Base-by-base conservation (phyloP, 2,329 filamentous ascomycete species). In the Botrytis galanthina region DNA sequence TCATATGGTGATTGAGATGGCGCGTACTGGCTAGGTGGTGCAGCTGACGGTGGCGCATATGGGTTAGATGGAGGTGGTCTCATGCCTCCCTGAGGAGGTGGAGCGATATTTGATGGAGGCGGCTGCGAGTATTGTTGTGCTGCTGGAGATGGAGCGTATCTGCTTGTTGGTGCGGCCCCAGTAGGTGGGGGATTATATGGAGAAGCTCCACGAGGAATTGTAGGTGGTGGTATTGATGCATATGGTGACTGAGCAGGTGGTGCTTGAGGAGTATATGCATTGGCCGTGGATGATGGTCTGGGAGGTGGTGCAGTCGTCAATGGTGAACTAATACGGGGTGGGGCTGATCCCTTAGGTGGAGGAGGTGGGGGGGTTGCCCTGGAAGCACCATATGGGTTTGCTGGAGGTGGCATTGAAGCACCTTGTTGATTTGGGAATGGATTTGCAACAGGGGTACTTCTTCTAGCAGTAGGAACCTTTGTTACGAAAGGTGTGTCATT, bases 401-500 rank as follows among this genome's bases (percentile, higher is more conserved):
- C 87, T 32, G 88, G 86, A 71, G 91, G 90, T 29, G 88, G 87
- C 73, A 87, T 83, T 29, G 85, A 80, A 37, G 84, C 81, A 75
- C 84, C 84, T 74, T 87, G 86, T 80, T 93, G 90, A 77, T 88
- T 89, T 2, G 90, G 87, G 85, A 96, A 97, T 26, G 66, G 59
- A 4, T 92, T 85, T 70, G 90, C 88, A 61, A 84, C 80, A 32
- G 89, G 85, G 1, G 95, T 98, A 63, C 87, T 87, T 80, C 91
- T 89, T 77, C 95, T 90, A 35, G 91, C 77, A 22, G 89, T 87
- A n/a, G 92, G 87, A 72, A 88, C 85, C 84, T 95, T 93, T 63
- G 89, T 87, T 63, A 98, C 92, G 79, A 97, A 88, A 1, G 96
- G 96, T 70, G 97, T 92, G 82, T 99, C 96, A 78, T 99, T 99